Evolutionary conservation across 805 yeast genomes (phyloP).

Genomic region (Candida qinlingensis): DNA sequence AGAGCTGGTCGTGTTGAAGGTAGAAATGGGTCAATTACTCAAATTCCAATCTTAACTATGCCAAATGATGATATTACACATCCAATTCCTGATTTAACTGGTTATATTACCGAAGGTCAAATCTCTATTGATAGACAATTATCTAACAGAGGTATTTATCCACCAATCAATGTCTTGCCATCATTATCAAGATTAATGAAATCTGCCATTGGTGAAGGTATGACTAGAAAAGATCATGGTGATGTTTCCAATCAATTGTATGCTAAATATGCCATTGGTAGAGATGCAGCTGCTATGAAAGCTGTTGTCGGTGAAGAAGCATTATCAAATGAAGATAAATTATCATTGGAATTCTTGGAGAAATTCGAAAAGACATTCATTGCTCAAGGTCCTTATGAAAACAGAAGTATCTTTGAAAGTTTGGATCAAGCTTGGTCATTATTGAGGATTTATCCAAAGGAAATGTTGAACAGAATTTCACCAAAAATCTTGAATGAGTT

Average conservation of each 20-base stretch:
- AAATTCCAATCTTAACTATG: conserved; percentile 98
- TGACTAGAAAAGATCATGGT: conserved; percentile 99
- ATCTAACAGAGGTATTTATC: conserved; percentile 94
- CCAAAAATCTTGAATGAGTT: conserved; percentile 95
- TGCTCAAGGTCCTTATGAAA: conserved; percentile 94
- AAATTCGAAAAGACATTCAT: conserved; percentile 96
- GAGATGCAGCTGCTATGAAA: conserved; percentile 99
- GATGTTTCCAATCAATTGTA: conserved; percentile 98
- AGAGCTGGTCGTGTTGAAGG: conserved; percentile 99
- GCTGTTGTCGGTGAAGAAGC: conserved; percentile 99
- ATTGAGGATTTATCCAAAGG: conserved; percentile 98
- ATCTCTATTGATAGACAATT: conserved; percentile 95
- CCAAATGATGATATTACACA: conserved; percentile 99
- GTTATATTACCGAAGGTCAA: conserved; percentile 99
- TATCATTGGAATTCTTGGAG: conserved; percentile 94
- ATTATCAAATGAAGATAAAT: conserved; percentile 92
- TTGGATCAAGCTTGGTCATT: conserved; percentile 98
- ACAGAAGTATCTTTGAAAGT: conserved; percentile 90
- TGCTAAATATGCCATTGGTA: conserved; percentile 99
- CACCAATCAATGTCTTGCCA: conserved; percentile 98
- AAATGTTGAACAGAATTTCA: conserved; percentile 95
- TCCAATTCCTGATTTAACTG: conserved; percentile 99
- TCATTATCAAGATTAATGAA: conserved; percentile 97
- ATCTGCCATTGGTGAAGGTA: conserved; percentile 99
- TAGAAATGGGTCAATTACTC: conserved; percentile 98